Evolutionary conservation across 345 rosid species (phyloP).

Genomic region (Clausena lansium): DNA sequence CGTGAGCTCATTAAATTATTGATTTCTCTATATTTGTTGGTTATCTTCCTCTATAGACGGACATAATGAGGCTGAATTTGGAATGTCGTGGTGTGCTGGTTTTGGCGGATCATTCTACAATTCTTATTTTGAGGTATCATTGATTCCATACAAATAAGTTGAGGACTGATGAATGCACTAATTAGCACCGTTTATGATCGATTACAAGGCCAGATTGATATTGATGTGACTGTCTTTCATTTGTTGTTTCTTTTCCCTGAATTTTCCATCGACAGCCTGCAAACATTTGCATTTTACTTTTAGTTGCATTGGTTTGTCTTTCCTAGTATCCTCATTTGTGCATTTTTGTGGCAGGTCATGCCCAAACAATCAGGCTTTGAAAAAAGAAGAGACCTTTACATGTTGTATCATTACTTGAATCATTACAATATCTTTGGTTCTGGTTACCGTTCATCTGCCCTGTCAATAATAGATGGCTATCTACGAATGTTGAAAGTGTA

Average conservation of each 20-base stretch:
- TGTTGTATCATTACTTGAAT: slow-evolving; percentile 89
- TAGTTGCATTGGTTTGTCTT: neutral
- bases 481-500: slow-evolving; percentile 52
- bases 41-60: slow-evolving; percentile 51
- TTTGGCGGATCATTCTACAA: slow-evolving; percentile 79
- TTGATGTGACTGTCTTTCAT: neutral
- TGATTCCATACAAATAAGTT: neutral
- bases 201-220: neutral
- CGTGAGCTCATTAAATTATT: neutral
- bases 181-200: neutral
- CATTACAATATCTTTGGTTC: slow-evolving; percentile 94
- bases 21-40: neutral
- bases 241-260: too few species aligned
- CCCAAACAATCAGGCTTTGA: slow-evolving; percentile 81
- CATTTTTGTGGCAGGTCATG: slow-evolving; percentile 52
- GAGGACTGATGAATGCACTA: neutral
- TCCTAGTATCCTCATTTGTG: neutral
- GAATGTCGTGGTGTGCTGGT: slow-evolving; percentile 98
- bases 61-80: slow-evolving; percentile 91
- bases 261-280: neutral
- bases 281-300: neutral
- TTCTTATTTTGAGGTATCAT: slow-evolving; percentile 71
- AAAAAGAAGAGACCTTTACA: slow-evolving; percentile 71
- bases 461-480: slow-evolving; percentile 73
- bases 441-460: slow-evolving; percentile 75